Base-by-base conservation (phyloP, 441 rosid species). In the Flueggea neowawraea region DNA sequence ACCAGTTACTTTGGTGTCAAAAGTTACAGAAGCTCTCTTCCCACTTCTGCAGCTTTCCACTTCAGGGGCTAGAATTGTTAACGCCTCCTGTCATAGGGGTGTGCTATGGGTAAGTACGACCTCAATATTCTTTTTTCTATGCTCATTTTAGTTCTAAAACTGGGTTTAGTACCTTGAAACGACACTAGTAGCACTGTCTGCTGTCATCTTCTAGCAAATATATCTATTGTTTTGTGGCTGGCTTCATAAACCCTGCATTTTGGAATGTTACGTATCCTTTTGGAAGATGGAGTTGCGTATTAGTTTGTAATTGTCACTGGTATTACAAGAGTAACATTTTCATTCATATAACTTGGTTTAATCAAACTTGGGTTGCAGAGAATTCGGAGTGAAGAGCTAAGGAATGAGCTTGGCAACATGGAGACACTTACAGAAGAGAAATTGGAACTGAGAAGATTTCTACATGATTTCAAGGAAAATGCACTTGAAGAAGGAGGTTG, bases 11-110 rank as follows among this genome's bases (percentile, higher is more conserved):
- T 72, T 67, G 86, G 85, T 33, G 71, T 70, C 57, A 72, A 66
- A 62, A 75, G 72, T 79, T 22, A 74, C 79, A 6, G 70, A 80
- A 71, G 77, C 81, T 13, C 82, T 83, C 52, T 76, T 85, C 43
- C 78, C 82, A 7, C 76, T 78, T 52, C 73, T 80, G 7, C 72
- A 64, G 74, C 78, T 78, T 52, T 82, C 87, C 28, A 31, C 68
- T 61, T 64, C 69, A 2, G 85, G 85, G 13, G 84, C 90, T 57
- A 65, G 87, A 55, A 68, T 84, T 5, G 85, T 84, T 49, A 82
- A 80, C 52, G 66, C 80, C 51, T 80, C 87, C 41, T 84, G 87
- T 39, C 64, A 72, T 39, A 53, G 77, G 65, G 73, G 85, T 28
- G 85, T 82, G 76, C 76, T 84, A 31, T 52, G 60, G 61, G 89